Evolutionary conservation across 768 basidiomycete genomes (phyloP).

Genomic region (Suillus americanus): DNA sequence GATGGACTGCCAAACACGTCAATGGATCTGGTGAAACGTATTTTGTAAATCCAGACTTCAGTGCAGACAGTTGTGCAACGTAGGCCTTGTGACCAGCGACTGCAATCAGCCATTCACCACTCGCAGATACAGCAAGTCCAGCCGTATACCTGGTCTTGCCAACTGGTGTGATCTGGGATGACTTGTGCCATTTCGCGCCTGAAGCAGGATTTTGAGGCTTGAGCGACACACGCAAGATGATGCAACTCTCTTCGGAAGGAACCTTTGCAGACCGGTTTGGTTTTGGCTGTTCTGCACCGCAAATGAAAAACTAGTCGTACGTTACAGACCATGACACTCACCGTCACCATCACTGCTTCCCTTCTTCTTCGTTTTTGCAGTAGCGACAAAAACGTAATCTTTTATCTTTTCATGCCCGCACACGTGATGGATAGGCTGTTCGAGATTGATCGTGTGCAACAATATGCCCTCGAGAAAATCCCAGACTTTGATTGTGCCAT

Average conservation of each 20-base stretch:
- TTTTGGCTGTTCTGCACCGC: neutral
- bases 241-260: conserved; percentile 41
- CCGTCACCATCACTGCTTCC: neutral
- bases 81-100: conserved; percentile 78
- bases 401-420: conserved; percentile 70
- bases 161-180: conserved; percentile 52
- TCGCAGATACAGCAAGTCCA: conserved; percentile 71
- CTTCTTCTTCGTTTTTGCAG: conserved; percentile 50
- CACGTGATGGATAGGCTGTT: conserved; percentile 68
- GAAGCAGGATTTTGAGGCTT: conserved; percentile 37
- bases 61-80: conserved; percentile 57
- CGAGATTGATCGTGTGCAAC: conserved; percentile 70
- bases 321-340: neutral
- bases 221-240: conserved; percentile 65
- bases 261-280: neutral
- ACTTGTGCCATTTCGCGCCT: conserved; percentile 41
- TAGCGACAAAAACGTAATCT: conserved; percentile 70
- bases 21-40: conserved; percentile 78
- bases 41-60: conserved; percentile 72
- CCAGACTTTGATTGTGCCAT: conserved; percentile 89
- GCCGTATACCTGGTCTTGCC: conserved; percentile 68
- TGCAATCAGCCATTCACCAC: conserved; percentile 76
- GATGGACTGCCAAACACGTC: conserved; percentile 87
- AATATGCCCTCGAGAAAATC: conserved; percentile 86
- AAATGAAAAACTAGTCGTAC: neutral